phyloP scores from a whole-genome alignment of 768 basidiomycete species.

The Trametes cingulata region DNA sequence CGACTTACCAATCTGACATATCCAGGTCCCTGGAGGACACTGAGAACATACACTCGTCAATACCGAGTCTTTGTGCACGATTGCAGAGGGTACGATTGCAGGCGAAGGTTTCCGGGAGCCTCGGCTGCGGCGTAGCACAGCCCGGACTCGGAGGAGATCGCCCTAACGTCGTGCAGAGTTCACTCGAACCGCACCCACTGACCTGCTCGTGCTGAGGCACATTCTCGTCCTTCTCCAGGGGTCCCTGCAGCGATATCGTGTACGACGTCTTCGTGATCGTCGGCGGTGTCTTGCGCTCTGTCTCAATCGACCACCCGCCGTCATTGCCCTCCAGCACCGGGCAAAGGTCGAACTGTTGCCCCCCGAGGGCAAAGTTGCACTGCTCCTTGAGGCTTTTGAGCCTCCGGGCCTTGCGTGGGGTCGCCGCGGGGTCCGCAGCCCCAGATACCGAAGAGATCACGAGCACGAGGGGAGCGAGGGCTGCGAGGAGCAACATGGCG shows the following conservation, averaged over 20 bases:
- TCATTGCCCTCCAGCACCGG: conserved; percentile 28
- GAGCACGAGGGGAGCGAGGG: conserved; percentile 12
- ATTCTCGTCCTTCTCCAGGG: conserved; percentile 26
- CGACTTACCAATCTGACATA: conserved; percentile 28
- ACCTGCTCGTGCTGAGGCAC: conserved; percentile 34
- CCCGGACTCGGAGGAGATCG: neutral
- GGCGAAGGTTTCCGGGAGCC: neutral
- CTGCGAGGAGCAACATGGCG: conserved; percentile 14
- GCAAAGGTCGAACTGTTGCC: conserved; percentile 31
- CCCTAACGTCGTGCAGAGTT: neutral
- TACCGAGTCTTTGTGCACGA: neutral
- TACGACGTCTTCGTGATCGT: conserved; percentile 33
- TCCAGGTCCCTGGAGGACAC: conserved; percentile 35
- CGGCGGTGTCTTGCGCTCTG: conserved; percentile 28
- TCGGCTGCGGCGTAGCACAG: neutral
- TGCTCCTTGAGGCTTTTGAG: conserved; percentile 21
- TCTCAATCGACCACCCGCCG: conserved; percentile 22
- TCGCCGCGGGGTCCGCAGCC: neutral
- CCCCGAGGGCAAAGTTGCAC: conserved; percentile 30
- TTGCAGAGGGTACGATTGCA: no score
- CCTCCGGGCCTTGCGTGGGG: neutral
- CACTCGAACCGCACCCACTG: conserved; percentile 5
- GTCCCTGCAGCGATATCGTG: conserved; percentile 28
- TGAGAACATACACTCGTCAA: conserved; percentile 12
- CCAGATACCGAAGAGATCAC: neutral